These are phyloP conservation scores for Aspergillus hiratsukae DNA, from an alignment of 2,329 filamentous ascomycete genomes.

Conservation along the genomic window DNA sequence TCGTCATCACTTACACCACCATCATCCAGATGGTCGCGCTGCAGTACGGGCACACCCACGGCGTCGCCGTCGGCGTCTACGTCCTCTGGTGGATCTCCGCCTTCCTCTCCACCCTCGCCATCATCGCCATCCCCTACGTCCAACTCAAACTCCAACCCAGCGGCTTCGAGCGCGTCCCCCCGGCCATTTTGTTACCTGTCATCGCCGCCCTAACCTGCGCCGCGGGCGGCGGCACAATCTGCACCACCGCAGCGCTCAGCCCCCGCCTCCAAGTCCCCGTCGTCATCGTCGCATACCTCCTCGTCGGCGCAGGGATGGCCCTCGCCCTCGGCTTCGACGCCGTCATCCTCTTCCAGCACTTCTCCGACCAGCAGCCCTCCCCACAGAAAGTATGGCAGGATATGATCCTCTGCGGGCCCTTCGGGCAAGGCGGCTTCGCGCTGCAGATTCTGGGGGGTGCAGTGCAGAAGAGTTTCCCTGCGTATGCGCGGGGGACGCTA, in stretches of 20 bases:
- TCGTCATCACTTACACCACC: slow-evolving; percentile 33
- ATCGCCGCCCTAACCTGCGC: slow-evolving; percentile 39
- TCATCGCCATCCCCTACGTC: slow-evolving; percentile 32
- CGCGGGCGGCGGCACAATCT: slow-evolving; percentile 36
- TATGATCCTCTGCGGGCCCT: slow-evolving; percentile 41
- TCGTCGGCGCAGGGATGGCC: slow-evolving; percentile 32
- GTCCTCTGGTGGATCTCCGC: slow-evolving; percentile 42
- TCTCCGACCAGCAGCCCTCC: slow-evolving; percentile 19
- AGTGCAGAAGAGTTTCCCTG: slow-evolving; percentile 27
- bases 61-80: slow-evolving; percentile 26
- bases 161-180: slow-evolving; percentile 30
- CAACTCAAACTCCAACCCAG: slow-evolving; percentile 35
- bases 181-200: slow-evolving; percentile 35
- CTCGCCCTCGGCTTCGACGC: slow-evolving; percentile 30
- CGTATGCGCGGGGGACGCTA: slow-evolving; percentile 30
- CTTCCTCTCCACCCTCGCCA: slow-evolving; percentile 27
- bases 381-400: slow-evolving; percentile 29
- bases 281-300: slow-evolving; percentile 40
- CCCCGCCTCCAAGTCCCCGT: slow-evolving; percentile 32
- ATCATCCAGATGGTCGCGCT: slow-evolving; percentile 49
- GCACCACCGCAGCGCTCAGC: slow-evolving; percentile 22
- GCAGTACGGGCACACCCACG: slow-evolving; percentile 20
- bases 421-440: slow-evolving; percentile 38
- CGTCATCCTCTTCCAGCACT: slow-evolving; percentile 32
- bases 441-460: slow-evolving; percentile 35